Evolutionary conservation across 2,329 filamentous ascomycete genomes (phyloP), one percentile per base, ranked within the genome.

Genomic region (Xylariomycetidae sp.): DNA sequence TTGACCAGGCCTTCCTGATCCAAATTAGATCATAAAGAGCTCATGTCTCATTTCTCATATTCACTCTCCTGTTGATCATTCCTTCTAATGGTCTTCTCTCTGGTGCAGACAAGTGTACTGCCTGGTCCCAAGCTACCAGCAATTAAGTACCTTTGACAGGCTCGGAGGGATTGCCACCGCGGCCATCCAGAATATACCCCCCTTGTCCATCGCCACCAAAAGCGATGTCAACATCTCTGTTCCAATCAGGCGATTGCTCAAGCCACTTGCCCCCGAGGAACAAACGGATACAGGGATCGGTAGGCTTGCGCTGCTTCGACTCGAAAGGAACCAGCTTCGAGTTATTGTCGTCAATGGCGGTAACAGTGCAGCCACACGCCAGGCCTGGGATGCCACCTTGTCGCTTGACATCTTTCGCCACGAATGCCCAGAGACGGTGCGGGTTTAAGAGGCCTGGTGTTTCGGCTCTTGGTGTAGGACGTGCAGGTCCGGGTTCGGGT

Each of bases 261-360:
- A 69, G 49, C 59, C 61, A 70, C 27, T 60, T 41, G 12, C 62
- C 61, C 2, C 62, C 60, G 12, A 70, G 52, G 44, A 64, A 71
- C 36, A 60, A 54, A 34, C 66, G 58, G 32, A 70, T 64, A 49
- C 66, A 70, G 6, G 64, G 64, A 49, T 70, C 62, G 12, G 36
- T 43, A 5, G 67, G 67, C 46, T 70, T 70, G 37, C 53, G 55
- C 48, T 71, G 66, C 33, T 64, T 65, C 18, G 63, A 67, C 45
- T 68, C 60, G 32, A 61, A 56, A 1, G 67, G 66, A 2, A 70
- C 66, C 6, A 70, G 54, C 35, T 63, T 67, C 33, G 66, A 65
- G 40, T 69, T 69, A 36, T 66, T 62, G 40, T 57, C 61, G 42
- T 70, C 66, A 8, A 70, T 50, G 3, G 54, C 46, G 16, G 62